Percentiles rank a stretch among this genome's conserved stretches.
Conservation (phyloP, 1,284 basidiomycete species). For the Tilletia indica region DNA sequence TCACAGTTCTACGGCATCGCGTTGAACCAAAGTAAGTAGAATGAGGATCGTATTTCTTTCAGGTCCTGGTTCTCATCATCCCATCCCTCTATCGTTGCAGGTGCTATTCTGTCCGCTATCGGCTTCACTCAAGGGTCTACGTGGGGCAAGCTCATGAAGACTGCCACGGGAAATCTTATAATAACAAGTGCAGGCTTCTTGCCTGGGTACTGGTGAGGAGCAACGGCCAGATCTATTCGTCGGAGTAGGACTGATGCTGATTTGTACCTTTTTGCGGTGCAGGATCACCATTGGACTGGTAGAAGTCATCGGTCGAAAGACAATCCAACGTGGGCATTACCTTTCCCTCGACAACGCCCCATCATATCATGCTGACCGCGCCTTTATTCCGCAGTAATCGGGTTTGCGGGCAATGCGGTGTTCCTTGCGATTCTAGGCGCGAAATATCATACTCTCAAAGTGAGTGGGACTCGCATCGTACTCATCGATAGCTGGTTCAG, state of each 20-base stretch:
- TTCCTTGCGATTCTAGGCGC: conserved; percentile 55
- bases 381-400: conserved; percentile 25
- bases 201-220: conserved; percentile 44
- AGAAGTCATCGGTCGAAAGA: conserved; percentile 52
- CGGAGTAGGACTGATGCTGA: not conserved
- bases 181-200: conserved; percentile 45
- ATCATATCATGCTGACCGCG: too few species aligned
- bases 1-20: conserved; percentile 69
- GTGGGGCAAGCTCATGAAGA: conserved; percentile 62
- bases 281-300: conserved; percentile 44
- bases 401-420: conserved; percentile 50
- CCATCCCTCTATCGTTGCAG: conserved; percentile 29
- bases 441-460: conserved; percentile 39
- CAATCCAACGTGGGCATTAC: conserved; percentile 40
- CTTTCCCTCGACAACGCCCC: too few species aligned
- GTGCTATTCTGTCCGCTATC: conserved; percentile 68
- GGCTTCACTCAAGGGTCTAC: conserved; percentile 60
- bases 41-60: not conserved
- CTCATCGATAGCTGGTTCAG: not conserved
- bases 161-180: conserved; percentile 57
- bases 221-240: not conserved
- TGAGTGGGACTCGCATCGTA: not conserved
- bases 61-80: too few species aligned
- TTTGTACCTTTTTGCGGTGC: not conserved
- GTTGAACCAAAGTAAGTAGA: conserved; percentile 64